These are phyloP conservation scores for Salinomyces thailandicus DNA, from an alignment of 2,329 filamentous ascomycete species.

Conservation along the genomic window DNA sequence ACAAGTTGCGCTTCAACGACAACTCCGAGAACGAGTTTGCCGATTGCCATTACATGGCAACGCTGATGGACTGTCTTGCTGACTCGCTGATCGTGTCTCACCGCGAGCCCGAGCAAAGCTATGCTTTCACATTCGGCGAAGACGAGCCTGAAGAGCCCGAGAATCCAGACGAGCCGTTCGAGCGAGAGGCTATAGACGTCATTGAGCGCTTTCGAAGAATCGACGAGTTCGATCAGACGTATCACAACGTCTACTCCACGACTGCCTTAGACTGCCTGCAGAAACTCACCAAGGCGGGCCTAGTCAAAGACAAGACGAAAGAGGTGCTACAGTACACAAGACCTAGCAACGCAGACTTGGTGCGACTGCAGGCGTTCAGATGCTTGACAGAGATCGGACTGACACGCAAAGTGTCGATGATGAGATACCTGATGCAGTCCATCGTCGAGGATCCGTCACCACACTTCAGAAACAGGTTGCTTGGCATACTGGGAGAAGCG, in stretches of 20 bases:
- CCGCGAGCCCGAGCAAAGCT: constrained; percentile 18
- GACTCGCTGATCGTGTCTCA: constrained; percentile 40
- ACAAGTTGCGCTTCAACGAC: constrained; percentile 87
- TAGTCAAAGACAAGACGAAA: constrained; percentile 42
- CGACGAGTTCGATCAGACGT: constrained; percentile 57
- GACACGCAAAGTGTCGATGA: constrained; percentile 39
- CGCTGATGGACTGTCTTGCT: constrained; percentile 56
- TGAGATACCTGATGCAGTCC: constrained; percentile 47
- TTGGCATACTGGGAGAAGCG: constrained; percentile 43
- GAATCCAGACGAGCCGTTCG: constrained; percentile 43
- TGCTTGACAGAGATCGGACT: constrained; percentile 48
- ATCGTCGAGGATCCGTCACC: constrained; percentile 48
- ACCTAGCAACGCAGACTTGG: constrained; percentile 48
- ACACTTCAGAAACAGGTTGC: constrained; percentile 44
- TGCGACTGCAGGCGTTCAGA: constrained; percentile 49
- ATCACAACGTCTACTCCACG: constrained; percentile 52
- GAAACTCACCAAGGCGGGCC: constrained; percentile 43
- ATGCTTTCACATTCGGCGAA: constrained; percentile 31
- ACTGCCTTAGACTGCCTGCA: constrained; percentile 51
- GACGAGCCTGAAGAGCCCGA: constrained; percentile 34
- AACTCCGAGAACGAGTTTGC: constrained; percentile 82
- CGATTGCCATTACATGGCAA: constrained; percentile 80
- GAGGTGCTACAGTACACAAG: constrained; percentile 54
- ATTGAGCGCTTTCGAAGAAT: constrained; percentile 54
- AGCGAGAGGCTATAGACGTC: constrained; percentile 48